Evolutionary conservation across 257 asterid genomes (phyloP), one percentile per base, ranked within the genome.

Genomic region (Eustoma russellianum): DNA sequence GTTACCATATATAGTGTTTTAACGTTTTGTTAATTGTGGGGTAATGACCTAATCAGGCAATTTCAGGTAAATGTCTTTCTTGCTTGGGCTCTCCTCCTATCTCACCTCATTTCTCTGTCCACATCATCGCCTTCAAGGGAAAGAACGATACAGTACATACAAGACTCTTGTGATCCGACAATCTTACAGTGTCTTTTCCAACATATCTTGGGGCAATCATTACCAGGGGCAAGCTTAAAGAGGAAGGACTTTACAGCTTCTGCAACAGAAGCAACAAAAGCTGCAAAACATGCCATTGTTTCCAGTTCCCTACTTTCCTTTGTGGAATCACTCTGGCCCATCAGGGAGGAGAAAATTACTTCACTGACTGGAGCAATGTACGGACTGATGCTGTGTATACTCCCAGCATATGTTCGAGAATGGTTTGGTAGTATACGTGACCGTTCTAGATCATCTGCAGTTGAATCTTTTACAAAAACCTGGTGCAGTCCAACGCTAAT

Each of bases 391-490:
- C 95, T 92, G 62, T 85, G 79, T 62, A 75, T 76, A 69, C 93
- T 92, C 66, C 99, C 99, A 6, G 97, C 99, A 65, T 92, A 88
- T 74, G 99, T 92, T 55, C 83, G 99, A 46, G 91, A 88, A 51
- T 92, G 99, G 99, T 83, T 85, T 67, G 76, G 70, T 67, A 85
- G 78, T 69, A 73, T 88, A 70, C 81, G 99, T 50, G 94, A 88
- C 62, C 99, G 99, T 47, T 83, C 95, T 2, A 73, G 70, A 33
- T 85, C 90, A 50, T 81, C 95, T 68, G 70, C 90, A 57, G 72
- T 92, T 56, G 99, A 92, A 68, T 81, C 86, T 55, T 92, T 88
- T 70, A 85, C 95, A n/a, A 85, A 80, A 66, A 69, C 86, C 50
- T 92, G 93, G 88, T 92, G 99, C 73, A 85, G 99, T 83, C 93